phyloP scores from a whole-genome alignment of 2,329 filamentous ascomycete species.

The Aspergillus novoparasiticus region DNA sequence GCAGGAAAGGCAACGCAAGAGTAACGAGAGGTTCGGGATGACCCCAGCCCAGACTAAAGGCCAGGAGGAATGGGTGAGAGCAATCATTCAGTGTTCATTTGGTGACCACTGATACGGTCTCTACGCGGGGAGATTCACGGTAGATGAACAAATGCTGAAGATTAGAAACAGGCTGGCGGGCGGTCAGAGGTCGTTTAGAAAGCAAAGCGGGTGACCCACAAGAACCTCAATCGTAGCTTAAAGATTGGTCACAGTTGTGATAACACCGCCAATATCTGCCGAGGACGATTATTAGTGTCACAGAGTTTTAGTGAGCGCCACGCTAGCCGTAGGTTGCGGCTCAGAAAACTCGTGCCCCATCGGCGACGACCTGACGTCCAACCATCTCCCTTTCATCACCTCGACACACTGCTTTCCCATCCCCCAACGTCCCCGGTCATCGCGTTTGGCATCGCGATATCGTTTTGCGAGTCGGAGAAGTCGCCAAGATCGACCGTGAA shows the following conservation, averaged over 20 bases:
- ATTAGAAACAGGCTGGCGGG: conserved; percentile 19
- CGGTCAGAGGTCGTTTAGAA: conserved; percentile 28
- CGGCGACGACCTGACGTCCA: conserved; percentile 42
- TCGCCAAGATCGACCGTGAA: conserved; percentile 31
- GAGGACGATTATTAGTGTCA: conserved; percentile 8
- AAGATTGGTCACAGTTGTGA: conserved; percentile 9
- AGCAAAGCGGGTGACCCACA: conserved; percentile 3
- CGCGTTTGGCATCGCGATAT: conserved; percentile 47
- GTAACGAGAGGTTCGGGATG: conserved; percentile 4
- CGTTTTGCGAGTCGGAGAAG: conserved; percentile 28
- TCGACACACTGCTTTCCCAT: conserved; percentile 33
- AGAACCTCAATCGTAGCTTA: neutral
- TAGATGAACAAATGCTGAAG: conserved; percentile 5
- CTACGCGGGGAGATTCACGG: conserved; percentile 12
- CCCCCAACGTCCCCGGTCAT: conserved; percentile 40
- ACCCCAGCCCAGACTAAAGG: conserved; percentile 30
- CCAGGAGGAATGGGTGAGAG: conserved; percentile 22
- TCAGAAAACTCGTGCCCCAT: conserved; percentile 46
- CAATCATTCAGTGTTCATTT: conserved; percentile 28
- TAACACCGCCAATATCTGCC: neutral
- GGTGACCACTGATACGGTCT: conserved; percentile 12
- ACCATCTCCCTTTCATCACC: conserved; percentile 46
- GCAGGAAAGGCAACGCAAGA: conserved; percentile 4
- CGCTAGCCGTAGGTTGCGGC: conserved; percentile 29
- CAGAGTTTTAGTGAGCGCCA: conserved; percentile 22